Conservation (phyloP, 2,329 filamentous ascomycete genomes). For the Myriosclerotinia curreyana region DNA sequence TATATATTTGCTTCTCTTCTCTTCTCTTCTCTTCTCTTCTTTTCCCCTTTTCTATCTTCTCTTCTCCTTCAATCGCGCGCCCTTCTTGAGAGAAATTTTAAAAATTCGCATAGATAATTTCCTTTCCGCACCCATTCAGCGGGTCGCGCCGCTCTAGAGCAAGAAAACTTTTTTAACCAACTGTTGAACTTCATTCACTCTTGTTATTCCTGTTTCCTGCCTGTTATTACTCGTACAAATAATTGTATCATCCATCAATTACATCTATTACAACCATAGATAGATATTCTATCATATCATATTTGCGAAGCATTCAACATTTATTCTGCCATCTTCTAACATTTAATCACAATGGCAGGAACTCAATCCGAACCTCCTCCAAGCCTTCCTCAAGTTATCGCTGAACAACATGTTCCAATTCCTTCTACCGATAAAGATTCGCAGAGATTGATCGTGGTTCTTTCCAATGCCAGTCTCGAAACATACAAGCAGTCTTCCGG, state of each 20-base stretch:
- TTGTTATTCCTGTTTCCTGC: neutral
- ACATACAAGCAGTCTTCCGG: constrained; percentile 90
- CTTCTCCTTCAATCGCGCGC: neutral
- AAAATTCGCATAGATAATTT: neutral
- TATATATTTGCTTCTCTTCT: neutral
- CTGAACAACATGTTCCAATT: constrained; percentile 87
- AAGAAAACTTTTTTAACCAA: constrained; percentile 11
- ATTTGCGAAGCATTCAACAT: constrained; percentile 12
- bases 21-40: neutral
- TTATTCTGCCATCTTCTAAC: constrained; percentile 29
- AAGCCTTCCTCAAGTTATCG: constrained; percentile 83
- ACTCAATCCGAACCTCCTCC: constrained; percentile 95
- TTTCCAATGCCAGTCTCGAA: constrained; percentile 95
- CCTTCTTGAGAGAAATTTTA: constrained; percentile 3
- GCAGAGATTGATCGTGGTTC: constrained; percentile 87
- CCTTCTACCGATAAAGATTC: constrained; percentile 83
- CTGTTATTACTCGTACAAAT: constrained; percentile 1
- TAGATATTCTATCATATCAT: neutral
- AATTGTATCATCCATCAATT: constrained; percentile 18
- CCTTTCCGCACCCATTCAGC: neutral
- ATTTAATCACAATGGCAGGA: constrained; percentile 50
- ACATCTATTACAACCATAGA: neutral
- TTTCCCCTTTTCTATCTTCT: neutral
- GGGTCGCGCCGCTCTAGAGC: constrained; percentile 13
- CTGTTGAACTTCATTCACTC: neutral